Base-by-base conservation (phyloP, 768 basidiomycete genomes). In the Tylopilus plumbeoviolaceoides region DNA sequence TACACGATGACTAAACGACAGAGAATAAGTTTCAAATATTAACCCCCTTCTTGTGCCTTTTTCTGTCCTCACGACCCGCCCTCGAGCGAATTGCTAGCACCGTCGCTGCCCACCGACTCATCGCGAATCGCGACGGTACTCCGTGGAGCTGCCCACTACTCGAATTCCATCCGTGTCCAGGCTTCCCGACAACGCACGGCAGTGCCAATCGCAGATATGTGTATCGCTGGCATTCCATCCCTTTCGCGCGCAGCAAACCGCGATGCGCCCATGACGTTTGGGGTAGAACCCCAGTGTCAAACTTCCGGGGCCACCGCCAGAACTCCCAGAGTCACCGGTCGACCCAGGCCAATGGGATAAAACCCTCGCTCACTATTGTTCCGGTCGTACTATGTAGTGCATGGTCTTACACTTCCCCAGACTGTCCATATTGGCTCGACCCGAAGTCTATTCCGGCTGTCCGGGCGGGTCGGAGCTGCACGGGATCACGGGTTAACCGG, bases 71-170 rank as follows among this genome's bases (percentile, higher is more conserved):
- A 17, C 25, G 10, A 56, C 50, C 44, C 28, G 33, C 33, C 33
- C 28, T 40, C n/a, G n/a, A n/a, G n/a, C n/a, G 30, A 15, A 39
- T 7, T 8, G 17, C 47, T 15, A 9, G 36, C 18, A 17, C 25
- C n/a, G n/a, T n/a, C 17, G 28, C 60, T 11, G 23, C 45, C 42
- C 49, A 14, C n/a, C 35, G 11, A 3, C 27, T 31, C 38, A 25
- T 53, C 50, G 49, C 54, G 57, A 59, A 64, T 66, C 59, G 27
- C 35, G 38, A 46, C 43, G 44, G 48, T 49, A 4, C 41, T 55
- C 61, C 63, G 52, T 60, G 42, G 30, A 51, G 27, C 50, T 14
- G 38, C 17, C 7, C 8, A 18, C 50, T 40, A 30, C 47, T 49
- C 50, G 36, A 43, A 38, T 10, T 14, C 18, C 25, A 25, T 23